These are phyloP conservation scores for Xylaria arbuscula DNA, from an alignment of 2,329 filamentous ascomycete genomes.

Conservation along the genomic window DNA sequence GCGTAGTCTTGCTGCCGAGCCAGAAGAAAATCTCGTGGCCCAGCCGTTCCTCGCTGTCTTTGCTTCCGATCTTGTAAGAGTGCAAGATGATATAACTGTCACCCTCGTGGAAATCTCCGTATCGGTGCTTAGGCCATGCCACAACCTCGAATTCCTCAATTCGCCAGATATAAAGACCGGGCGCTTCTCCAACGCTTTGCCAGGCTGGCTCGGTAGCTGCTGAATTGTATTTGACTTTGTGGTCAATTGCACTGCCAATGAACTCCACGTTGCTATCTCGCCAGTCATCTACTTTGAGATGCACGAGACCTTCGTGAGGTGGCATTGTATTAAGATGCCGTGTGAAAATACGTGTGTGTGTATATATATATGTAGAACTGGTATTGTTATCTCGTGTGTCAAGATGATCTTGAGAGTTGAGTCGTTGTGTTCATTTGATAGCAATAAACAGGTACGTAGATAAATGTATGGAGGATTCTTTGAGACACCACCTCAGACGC, in stretches of 20 bases:
- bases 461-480: neutral
- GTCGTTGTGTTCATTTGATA: neutral
- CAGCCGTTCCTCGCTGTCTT: conserved; percentile 58
- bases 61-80: conserved; percentile 64
- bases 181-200: conserved; percentile 66
- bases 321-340: conserved; percentile 59
- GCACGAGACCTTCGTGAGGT: conserved; percentile 70
- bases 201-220: conserved; percentile 74
- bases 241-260: conserved; percentile 72
- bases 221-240: conserved; percentile 74
- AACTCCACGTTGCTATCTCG: conserved; percentile 76
- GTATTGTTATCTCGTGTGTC: neutral
- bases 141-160: conserved; percentile 75
- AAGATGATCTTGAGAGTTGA: neutral
- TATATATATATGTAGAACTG: neutral
- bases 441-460: neutral
- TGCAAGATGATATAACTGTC: conserved; percentile 75
- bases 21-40: conserved; percentile 77
- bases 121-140: conserved; percentile 65
- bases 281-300: conserved; percentile 73
- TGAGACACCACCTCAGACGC: conserved; percentile 17
- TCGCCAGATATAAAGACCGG: conserved; percentile 72
- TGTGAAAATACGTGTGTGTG: neutral
- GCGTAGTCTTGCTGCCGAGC: conserved; percentile 72
- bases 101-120: conserved; percentile 73